phyloP scores from a whole-genome alignment of 306 rosid species.

The Trifolium dubium region DNA sequence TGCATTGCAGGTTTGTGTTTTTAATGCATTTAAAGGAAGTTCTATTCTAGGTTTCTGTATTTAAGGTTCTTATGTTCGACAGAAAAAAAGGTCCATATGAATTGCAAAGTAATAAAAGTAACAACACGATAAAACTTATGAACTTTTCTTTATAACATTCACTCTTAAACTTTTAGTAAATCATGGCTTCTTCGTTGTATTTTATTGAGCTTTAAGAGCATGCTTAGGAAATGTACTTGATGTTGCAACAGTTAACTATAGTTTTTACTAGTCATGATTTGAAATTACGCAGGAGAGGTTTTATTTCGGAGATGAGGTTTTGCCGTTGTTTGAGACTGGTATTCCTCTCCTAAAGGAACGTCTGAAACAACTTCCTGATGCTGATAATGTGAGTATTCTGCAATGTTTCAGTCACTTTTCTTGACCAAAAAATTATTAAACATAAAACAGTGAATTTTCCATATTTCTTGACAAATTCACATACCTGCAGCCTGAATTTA shows the following conservation, averaged over 20 bases:
- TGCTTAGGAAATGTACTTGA: not conserved
- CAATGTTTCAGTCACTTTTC: constrained; percentile 20
- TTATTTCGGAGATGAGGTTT: constrained; percentile 93
- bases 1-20: constrained; percentile 83
- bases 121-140: not conserved
- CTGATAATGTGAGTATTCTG: constrained; percentile 60
- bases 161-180: not conserved
- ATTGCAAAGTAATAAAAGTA: not conserved
- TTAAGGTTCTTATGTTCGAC: too few relatives aligned
- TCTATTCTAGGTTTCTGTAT: not conserved
- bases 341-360: constrained; percentile 92
- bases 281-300: constrained; percentile 77
- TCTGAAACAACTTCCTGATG: constrained; percentile 77
- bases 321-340: constrained; percentile 98
- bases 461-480: not conserved
- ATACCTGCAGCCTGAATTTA: constrained; percentile 22
- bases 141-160: not conserved
- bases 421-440: not conserved
- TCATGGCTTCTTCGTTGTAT: constrained; percentile 9
- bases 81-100: too few relatives aligned
- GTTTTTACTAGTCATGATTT: constrained; percentile 16
- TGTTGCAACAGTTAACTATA: not conserved
- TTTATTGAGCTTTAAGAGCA: not conserved
- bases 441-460: not conserved
- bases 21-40: constrained; percentile 30